Conservation (phyloP, 306 rosid genomes). For the Gastrolobium villosum region DNA sequence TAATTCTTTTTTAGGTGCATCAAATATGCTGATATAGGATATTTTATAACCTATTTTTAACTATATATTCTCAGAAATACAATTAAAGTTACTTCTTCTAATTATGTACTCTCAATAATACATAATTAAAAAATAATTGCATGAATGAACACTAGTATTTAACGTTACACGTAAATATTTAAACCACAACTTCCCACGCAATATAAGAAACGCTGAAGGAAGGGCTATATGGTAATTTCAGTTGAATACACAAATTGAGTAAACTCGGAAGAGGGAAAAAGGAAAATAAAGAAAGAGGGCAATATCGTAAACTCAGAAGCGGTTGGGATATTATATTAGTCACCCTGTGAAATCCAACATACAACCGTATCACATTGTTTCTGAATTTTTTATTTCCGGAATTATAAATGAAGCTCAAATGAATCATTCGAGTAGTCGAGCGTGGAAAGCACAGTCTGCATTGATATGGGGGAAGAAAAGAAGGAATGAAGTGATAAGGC, state of each 20-base stretch:
- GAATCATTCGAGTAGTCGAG: not conserved
- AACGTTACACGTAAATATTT: not conserved
- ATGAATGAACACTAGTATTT: too few species aligned
- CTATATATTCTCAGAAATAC: too few species aligned
- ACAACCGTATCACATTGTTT: not conserved
- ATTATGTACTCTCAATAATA: too few species aligned
- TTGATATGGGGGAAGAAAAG: not conserved
- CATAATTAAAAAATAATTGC: too few species aligned
- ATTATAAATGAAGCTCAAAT: not conserved
- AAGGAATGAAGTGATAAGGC: constrained; percentile 6
- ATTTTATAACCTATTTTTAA: too few species aligned
- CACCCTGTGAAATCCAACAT: not conserved
- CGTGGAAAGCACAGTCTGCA: constrained; percentile 34
- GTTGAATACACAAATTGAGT: accelerated
- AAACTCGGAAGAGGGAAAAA: constrained; percentile 22
- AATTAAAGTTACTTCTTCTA: too few species aligned
- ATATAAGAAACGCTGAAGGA: not conserved
- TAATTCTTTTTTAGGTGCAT: too few species aligned
- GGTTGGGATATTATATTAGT: constrained; percentile 3
- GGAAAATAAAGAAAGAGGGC: constrained; percentile 15
- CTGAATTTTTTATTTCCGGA: not conserved
- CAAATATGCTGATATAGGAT: too few species aligned
- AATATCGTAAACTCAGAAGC: not conserved
- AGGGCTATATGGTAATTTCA: constrained; percentile 47
- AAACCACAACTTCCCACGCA: not conserved